These are phyloP conservation scores for Dichotomocladium elegans DNA, from an alignment of 371 early-diverging fungal species.

Conservation along the genomic window DNA sequence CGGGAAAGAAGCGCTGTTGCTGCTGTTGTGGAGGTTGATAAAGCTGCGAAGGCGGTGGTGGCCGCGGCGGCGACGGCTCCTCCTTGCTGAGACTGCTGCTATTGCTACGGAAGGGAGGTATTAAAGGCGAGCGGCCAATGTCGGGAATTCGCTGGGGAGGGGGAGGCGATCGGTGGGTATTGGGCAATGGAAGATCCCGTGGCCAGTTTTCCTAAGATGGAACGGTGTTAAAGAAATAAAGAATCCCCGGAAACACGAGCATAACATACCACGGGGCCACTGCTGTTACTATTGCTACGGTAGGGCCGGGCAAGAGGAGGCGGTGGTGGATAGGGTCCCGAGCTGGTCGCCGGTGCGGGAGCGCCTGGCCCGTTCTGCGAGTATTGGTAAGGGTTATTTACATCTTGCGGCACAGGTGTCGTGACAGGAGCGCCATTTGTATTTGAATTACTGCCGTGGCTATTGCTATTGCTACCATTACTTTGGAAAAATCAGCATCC, in stretches of 20 bases:
- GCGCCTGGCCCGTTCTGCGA: conserved; percentile 5
- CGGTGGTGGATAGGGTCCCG: neutral
- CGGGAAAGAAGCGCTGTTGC: neutral
- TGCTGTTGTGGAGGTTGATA: neutral
- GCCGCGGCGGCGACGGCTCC: no score
- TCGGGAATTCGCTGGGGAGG: conserved; percentile 39
- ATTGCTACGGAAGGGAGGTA: no score
- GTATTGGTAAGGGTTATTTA: conserved; percentile 49
- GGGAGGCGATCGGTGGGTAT: conserved; percentile 15
- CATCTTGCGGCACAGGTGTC: conserved; percentile 60
- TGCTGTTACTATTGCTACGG: no score
- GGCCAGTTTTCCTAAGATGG: neutral
- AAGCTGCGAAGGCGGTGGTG: neutral
- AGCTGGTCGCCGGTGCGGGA: neutral
- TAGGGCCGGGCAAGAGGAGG: no score
- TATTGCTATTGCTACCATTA: no score
- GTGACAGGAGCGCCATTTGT: conserved; percentile 3
- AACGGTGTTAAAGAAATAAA: neutral
- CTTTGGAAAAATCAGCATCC: neutral
- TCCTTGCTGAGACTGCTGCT: no score
- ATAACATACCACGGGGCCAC: neutral
- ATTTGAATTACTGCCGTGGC: neutral
- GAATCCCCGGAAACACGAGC: neutral
- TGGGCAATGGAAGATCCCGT: conserved; percentile 43
- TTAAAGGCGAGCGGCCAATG: no score